A percentile compares a stretch with the other conserved stretches of the same genome.
phyloP scores from a whole-genome alignment of 345 rosid genomes.

The Brassica carinata region DNA sequence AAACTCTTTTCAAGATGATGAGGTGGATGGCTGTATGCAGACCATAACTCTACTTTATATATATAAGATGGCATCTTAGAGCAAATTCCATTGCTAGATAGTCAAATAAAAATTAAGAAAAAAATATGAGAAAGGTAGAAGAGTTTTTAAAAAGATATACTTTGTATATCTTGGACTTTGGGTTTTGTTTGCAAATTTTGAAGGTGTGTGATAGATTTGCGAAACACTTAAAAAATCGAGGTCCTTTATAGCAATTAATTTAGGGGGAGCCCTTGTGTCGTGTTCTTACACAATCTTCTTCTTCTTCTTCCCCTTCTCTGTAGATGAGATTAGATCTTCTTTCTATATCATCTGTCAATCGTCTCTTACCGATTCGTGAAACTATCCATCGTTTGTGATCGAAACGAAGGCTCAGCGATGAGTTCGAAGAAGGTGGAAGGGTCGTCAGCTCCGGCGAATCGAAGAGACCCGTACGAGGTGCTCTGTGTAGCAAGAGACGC shows the following conservation, averaged over 20 bases:
- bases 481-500: constrained; percentile 82
- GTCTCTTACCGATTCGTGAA: neutral
- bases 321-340: constrained; percentile 22
- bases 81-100: too few species aligned
- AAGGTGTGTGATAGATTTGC: neutral
- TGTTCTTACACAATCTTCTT: constrained; percentile 14
- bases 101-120: too few species aligned
- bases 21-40: too few species aligned
- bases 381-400: neutral
- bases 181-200: neutral
- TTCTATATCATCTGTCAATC: neutral
- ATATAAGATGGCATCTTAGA: neutral
- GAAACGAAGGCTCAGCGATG: constrained; percentile 36
- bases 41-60: too few species aligned
- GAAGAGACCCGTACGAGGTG: constrained; percentile 96
- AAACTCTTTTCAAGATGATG: too few species aligned
- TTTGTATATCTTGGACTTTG: neutral
- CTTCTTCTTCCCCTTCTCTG: neutral
- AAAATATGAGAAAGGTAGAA: too few species aligned
- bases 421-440: constrained; percentile 68
- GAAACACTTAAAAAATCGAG: neutral
- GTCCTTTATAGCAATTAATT: neutral
- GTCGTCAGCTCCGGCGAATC: constrained; percentile 61
- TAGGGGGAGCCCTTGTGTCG: constrained; percentile 19
- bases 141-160: too few species aligned